phyloP scores from a whole-genome alignment of 2,329 filamentous ascomycete species.

The Fusarium pininemorale region DNA sequence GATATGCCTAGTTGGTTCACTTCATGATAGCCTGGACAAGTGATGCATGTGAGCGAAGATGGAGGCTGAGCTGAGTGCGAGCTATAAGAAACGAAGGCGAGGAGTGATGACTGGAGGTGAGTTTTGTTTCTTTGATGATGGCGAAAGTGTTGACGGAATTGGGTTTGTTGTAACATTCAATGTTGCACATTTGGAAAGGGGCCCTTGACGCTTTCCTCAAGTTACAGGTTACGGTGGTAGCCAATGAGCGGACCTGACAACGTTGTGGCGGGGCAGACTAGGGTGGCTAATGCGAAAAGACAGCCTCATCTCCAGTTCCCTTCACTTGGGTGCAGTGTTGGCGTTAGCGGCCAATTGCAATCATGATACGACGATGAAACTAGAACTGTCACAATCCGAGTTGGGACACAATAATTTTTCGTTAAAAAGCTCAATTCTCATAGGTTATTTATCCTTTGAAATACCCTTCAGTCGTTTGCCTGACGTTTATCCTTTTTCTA shows the following conservation, averaged over 20 bases:
- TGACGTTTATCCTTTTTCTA: neutral
- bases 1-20: constrained; percentile 20
- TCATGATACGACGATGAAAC: constrained; percentile 7
- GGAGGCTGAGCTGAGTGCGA: neutral
- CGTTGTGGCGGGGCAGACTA: constrained; percentile 26
- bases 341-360: neutral
- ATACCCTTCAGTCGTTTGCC: neutral
- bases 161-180: constrained; percentile 13
- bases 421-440: neutral
- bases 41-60: neutral
- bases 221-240: constrained; percentile 17
- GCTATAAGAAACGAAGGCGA: neutral
- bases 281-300: constrained; percentile 25
- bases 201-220: constrained; percentile 22
- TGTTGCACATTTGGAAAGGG: constrained; percentile 29
- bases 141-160: constrained; percentile 22
- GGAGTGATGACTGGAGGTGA: neutral
- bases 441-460: neutral
- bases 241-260: constrained; percentile 21
- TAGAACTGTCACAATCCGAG: neutral
- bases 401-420: neutral
- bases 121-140: constrained; percentile 1
- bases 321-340: neutral
- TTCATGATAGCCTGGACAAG: constrained; percentile 27
- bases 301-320: neutral